Evolutionary conservation across 805 yeast species (phyloP).

Genomic region (Saccharomycopsis selenospora): DNA sequence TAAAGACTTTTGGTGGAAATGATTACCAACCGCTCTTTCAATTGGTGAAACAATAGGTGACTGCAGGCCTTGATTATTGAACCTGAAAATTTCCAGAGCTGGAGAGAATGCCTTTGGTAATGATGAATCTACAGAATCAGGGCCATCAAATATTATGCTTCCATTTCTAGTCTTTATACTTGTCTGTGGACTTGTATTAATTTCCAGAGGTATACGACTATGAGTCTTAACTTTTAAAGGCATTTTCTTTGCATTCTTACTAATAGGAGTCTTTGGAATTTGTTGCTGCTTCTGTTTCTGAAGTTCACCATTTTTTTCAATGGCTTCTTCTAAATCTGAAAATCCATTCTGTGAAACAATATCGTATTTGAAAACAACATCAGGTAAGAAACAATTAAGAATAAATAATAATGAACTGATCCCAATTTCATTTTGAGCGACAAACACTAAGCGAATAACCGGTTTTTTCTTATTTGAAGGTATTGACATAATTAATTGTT

Average conservation of each 20-base stretch:
- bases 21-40: neutral
- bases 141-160: no score
- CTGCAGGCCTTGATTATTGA: neutral
- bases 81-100: neutral
- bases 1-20: neutral
- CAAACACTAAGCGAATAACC: slow-evolving; percentile 15
- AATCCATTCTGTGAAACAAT: slow-evolving; percentile 10
- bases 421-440: slow-evolving; percentile 13
- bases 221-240: no score
- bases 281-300: neutral
- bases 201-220: no score
- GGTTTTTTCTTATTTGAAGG: slow-evolving; percentile 14
- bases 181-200: no score
- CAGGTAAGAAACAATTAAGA: slow-evolving; percentile 16
- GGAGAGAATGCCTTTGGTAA: neutral
- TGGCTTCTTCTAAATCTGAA: neutral
- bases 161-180: no score
- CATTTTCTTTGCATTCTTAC: no score
- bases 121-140: neutral
- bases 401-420: slow-evolving; percentile 14
- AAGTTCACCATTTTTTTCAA: neutral
- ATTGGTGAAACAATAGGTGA: neutral
- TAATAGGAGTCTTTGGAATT: no score
- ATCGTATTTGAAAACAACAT: slow-evolving; percentile 16
- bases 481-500: slow-evolving; percentile 6